A percentile compares a stretch with the other conserved stretches of the same genome.
These are phyloP conservation scores for Russula foetens DNA, from an alignment of 768 basidiomycete species.

Conservation along the genomic window DNA sequence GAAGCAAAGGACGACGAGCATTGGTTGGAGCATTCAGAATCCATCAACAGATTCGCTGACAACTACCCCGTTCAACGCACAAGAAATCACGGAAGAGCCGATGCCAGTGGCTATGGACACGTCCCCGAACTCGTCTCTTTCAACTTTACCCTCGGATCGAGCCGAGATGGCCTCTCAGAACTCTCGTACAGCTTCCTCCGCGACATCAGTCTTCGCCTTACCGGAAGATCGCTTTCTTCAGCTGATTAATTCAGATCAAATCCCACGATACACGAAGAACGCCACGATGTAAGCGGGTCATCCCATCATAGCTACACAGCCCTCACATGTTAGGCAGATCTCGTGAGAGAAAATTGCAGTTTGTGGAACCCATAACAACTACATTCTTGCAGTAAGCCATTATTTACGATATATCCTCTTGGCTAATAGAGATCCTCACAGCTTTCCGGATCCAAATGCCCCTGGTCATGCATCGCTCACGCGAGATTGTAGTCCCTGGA, in stretches of 20 bases:
- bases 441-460: not conserved
- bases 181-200: not conserved
- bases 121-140: no score
- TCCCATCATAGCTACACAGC: not conserved
- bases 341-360: no score
- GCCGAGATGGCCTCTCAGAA: no score
- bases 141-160: no score
- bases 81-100: no score
- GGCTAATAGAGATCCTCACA: not conserved
- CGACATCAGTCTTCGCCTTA: not conserved
- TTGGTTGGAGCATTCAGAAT: no score
- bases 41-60: no score
- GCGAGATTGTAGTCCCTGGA: no score
- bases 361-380: not conserved
- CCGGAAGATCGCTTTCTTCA: not conserved
- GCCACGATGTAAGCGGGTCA: not conserved
- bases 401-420: not conserved
- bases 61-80: no score
- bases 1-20: no score
- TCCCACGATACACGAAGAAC: slow-evolving; percentile 5
- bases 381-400: not conserved
- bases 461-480: no score
- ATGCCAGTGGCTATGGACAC: no score
- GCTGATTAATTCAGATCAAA: slow-evolving; percentile 1
- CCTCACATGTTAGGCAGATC: not conserved